Conservation (phyloP, 2,329 filamentous ascomycete species). For the Raffaelea ambrosiae region DNA sequence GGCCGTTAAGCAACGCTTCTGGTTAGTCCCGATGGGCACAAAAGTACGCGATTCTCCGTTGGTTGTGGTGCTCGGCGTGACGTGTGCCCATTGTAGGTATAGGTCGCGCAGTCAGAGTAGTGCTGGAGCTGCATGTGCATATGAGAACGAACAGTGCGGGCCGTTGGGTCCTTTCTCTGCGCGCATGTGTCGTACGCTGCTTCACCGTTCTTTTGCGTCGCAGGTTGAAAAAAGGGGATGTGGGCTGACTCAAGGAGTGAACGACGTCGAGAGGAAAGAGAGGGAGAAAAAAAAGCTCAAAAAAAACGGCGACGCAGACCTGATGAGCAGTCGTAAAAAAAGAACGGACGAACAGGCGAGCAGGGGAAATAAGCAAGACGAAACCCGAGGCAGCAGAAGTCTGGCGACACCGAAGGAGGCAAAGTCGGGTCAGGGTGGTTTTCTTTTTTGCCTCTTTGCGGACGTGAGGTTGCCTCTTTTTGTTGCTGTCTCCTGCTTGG, state of each 20-base stretch:
- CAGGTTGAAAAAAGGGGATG: background rate
- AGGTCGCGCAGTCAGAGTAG: background rate
- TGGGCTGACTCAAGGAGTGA: background rate
- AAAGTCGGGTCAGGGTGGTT: background rate
- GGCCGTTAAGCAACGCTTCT: background rate
- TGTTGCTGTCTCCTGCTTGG: background rate
- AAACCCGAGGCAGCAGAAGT: background rate
- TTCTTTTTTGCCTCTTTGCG: too few relatives aligned
- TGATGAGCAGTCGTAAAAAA: background rate
- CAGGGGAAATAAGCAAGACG: background rate
- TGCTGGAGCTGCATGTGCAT: background rate
- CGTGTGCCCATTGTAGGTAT: background rate
- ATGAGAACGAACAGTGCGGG: too few relatives aligned
- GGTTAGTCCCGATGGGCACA: background rate
- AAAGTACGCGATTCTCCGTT: background rate
- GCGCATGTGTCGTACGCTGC: too few relatives aligned
- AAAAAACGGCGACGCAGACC: background rate
- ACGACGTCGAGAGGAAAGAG: background rate
- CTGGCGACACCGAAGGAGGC: background rate
- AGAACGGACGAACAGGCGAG: background rate
- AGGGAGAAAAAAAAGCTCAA: background rate
- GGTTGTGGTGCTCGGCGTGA: background rate
- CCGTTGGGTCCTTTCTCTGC: too few relatives aligned
- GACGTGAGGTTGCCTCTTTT: conserved; percentile 1
- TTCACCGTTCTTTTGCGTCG: too few relatives aligned